Conservation (phyloP, 139 green algal genomes). For the Astrephomene gubernaculifera region DNA sequence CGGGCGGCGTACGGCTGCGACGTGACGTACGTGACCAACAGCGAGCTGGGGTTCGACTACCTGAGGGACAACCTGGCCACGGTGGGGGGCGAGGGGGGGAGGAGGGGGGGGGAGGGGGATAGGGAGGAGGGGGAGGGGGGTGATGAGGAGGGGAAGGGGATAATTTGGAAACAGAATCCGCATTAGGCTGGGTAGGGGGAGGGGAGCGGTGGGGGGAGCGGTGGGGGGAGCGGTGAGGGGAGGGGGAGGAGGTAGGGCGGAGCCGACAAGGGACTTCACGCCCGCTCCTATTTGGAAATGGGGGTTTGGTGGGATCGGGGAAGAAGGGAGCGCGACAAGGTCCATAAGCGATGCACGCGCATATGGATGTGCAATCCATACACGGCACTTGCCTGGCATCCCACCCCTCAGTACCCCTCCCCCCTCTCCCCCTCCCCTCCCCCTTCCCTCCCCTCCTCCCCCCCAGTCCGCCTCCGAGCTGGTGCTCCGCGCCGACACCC, state of each 20-base stretch:
- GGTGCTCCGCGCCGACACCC: conserved; percentile 80
- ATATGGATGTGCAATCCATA: no score
- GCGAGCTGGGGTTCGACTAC: conserved; percentile 99
- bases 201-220: not conserved
- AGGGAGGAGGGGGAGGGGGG: not conserved
- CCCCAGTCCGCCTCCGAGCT: conserved; percentile 82
- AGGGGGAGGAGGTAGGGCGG: not conserved
- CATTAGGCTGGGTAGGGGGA: not conserved
- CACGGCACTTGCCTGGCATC: no score
- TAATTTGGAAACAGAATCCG: no score
- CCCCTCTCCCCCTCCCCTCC: not conserved
- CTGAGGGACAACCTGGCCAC: conserved; percentile 95
- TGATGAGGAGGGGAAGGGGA: not conserved
- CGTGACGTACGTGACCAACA: conserved; percentile 99
- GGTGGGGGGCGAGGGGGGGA: conserved; percentile 41
- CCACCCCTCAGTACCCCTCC: not conserved
- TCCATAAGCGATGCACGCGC: no score
- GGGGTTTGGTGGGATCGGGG: no score
- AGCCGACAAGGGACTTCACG: no score
- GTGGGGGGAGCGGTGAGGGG: not conserved
- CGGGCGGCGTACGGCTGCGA: conserved; percentile 86
- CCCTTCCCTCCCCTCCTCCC: not conserved
- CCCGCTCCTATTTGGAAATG: no score
- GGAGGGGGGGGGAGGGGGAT: not conserved
- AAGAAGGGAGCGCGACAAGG: no score